Percentiles rank a stretch among this genome's conserved stretches.
Conservation (phyloP, 2,329 filamentous ascomycete genomes). For the Ophiocordyceps camponoti-floridani region DNA sequence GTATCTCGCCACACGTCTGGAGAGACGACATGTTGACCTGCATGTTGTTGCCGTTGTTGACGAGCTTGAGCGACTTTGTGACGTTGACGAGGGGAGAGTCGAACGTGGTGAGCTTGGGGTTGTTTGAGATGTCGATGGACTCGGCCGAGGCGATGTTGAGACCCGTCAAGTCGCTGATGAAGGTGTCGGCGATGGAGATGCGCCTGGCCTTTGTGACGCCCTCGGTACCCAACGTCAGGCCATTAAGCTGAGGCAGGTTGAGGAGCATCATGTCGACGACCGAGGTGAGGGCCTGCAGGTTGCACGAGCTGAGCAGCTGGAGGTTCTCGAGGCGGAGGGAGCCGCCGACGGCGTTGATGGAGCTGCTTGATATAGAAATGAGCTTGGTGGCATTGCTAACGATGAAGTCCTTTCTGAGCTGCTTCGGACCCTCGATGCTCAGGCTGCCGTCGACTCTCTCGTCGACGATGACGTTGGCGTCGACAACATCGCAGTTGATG, state of each 20-base stretch:
- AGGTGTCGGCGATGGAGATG: conserved; percentile 72
- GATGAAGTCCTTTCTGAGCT: conserved; percentile 39
- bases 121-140: conserved; percentile 76
- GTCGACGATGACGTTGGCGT: conserved; percentile 50
- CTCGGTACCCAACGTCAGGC: conserved; percentile 27
- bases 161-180: conserved; percentile 58
- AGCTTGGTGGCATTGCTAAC: conserved; percentile 43
- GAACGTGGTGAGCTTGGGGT: conserved; percentile 59
- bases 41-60: conserved; percentile 62
- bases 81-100: conserved; percentile 65
- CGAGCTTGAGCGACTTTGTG: conserved; percentile 50
- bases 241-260: conserved; percentile 45
- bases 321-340: conserved; percentile 52
- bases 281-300: conserved; percentile 43
- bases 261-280: conserved; percentile 54
- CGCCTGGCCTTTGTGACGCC: conserved; percentile 47
- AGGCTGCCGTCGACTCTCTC: conserved; percentile 37
- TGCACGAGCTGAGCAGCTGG: conserved; percentile 49
- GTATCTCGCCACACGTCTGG: conserved; percentile 29
- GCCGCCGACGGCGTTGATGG: conserved; percentile 48
- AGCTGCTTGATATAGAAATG: conserved; percentile 40
- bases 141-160: conserved; percentile 62
- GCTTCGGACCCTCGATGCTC: conserved; percentile 38
- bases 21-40: conserved; percentile 62
- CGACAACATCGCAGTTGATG: conserved; percentile 51